phyloP scores from a whole-genome alignment of 129 eudicot species.

The Sambucus nigra region DNA sequence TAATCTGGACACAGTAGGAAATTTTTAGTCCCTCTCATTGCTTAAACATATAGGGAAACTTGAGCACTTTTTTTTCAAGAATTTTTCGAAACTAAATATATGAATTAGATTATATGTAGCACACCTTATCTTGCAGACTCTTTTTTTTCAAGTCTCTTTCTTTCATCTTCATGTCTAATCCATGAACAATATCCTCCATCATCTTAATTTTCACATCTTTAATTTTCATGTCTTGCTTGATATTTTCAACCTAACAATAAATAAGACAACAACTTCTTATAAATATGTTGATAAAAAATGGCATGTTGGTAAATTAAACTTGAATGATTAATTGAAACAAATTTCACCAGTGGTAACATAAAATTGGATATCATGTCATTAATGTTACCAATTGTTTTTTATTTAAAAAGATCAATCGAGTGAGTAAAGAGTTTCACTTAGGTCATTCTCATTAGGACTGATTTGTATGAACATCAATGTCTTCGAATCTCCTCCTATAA shows the following conservation, averaged over 20 bases:
- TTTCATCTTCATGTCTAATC: constrained; percentile 63
- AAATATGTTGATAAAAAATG: too few species aligned
- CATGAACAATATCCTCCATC: constrained; percentile 69
- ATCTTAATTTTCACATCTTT: constrained; percentile 73
- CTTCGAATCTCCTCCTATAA: constrained; percentile 95
- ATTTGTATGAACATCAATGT: constrained; percentile 93
- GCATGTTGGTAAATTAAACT: too few species aligned
- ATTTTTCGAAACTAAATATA: background rate
- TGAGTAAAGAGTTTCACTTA: constrained; percentile 88
- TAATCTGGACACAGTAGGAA: constrained; percentile 42
- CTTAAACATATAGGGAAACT: background rate
- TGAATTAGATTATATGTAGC: background rate
- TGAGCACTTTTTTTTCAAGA: background rate
- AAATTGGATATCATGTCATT: background rate
- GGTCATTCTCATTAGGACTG: constrained; percentile 81
- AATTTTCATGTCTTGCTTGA: constrained; percentile 55
- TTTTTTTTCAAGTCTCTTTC: constrained; percentile 78
- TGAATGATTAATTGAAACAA: too few species aligned
- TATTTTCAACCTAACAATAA: constrained; percentile 53
- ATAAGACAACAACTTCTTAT: too few species aligned
- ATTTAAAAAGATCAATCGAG: constrained; percentile 64
- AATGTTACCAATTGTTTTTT: constrained; percentile 76
- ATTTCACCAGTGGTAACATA: background rate
- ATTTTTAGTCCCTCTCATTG: constrained; percentile 4
- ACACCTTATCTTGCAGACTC: constrained; percentile 82